These are phyloP conservation scores for Ustilago lituana DNA, from an alignment of 1,284 basidiomycete species.

Conservation along the genomic window DNA sequence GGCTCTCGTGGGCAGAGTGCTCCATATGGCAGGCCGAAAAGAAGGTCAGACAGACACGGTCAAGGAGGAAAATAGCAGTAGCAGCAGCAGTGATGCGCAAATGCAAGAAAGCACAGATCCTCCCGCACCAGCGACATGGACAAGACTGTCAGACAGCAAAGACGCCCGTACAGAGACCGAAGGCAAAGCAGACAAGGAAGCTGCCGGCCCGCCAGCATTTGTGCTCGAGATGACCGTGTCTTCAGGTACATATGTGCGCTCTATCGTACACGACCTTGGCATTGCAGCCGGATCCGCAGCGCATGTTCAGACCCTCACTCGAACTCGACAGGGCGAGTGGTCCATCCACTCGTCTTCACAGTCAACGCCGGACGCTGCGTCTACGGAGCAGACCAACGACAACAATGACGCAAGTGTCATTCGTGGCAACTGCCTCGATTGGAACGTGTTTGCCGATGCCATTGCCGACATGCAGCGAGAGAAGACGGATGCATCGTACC, in stretches of 20 bases:
- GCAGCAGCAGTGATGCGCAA: slow-evolving; percentile 4
- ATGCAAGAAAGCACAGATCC: slow-evolving; percentile 3
- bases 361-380: not conserved
- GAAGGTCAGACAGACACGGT: slow-evolving; percentile 41
- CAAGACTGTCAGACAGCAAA: slow-evolving; percentile 7
- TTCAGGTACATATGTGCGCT: slow-evolving; percentile 65
- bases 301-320: slow-evolving; percentile 61
- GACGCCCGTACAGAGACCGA: slow-evolving; percentile 11
- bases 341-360: slow-evolving; percentile 27
- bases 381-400: not conserved
- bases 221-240: slow-evolving; percentile 65
- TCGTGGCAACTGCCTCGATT: slow-evolving; percentile 60
- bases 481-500: slow-evolving; percentile 21
- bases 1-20: slow-evolving; percentile 54
- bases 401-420: slow-evolving; percentile 10
- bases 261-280: slow-evolving; percentile 65
- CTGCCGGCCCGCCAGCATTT: slow-evolving; percentile 51
- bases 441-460: slow-evolving; percentile 59
- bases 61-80: slow-evolving; percentile 28
- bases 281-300: slow-evolving; percentile 56
- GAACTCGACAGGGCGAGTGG: slow-evolving; percentile 64
- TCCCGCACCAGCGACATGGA: slow-evolving; percentile 8
- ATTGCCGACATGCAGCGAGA: slow-evolving; percentile 52
- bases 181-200: not conserved
- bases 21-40: slow-evolving; percentile 50